Evolutionary conservation across 2,329 filamentous ascomycete species (phyloP).

Genomic region (Geosmithia putterillii): DNA sequence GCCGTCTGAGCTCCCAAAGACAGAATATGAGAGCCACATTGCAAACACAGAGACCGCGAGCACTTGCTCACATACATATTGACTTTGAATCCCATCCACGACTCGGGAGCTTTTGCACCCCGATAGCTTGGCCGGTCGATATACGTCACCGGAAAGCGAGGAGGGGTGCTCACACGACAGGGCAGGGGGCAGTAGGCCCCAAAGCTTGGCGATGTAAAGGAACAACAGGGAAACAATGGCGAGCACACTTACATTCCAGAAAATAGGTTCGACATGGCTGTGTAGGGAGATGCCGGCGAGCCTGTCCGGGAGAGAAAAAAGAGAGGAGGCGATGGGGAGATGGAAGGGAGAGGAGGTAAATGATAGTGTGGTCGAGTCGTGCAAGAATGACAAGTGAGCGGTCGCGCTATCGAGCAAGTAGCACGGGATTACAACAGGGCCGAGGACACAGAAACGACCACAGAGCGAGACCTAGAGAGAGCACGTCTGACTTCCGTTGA

Average conservation of each 20-base stretch:
- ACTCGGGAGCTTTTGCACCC: too few species aligned
- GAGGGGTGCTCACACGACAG: neutral
- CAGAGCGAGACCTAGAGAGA: too few species aligned
- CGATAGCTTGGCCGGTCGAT: neutral
- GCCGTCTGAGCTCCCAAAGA: neutral
- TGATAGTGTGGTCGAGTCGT: too few species aligned
- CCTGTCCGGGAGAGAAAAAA: neutral
- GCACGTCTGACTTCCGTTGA: too few species aligned
- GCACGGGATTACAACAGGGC: neutral
- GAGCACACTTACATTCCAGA: conserved; percentile 44
- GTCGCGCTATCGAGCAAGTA: neutral
- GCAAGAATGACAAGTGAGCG: too few species aligned
- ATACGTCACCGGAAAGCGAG: neutral
- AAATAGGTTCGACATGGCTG: conserved; percentile 45
- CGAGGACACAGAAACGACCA: too few species aligned
- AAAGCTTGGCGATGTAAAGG: neutral
- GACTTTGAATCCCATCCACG: neutral
- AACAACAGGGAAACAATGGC: neutral
- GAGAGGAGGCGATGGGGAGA: neutral
- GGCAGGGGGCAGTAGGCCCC: too few species aligned
- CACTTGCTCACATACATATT: neutral
- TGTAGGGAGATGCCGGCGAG: neutral
- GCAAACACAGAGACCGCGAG: neutral
- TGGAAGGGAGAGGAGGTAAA: neutral
- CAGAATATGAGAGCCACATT: neutral